Percentiles rank a stretch among this genome's conserved stretches.
These are phyloP conservation scores for Xylariaceae sp. DNA, from an alignment of 2,329 filamentous ascomycete genomes.

Conservation along the genomic window DNA sequence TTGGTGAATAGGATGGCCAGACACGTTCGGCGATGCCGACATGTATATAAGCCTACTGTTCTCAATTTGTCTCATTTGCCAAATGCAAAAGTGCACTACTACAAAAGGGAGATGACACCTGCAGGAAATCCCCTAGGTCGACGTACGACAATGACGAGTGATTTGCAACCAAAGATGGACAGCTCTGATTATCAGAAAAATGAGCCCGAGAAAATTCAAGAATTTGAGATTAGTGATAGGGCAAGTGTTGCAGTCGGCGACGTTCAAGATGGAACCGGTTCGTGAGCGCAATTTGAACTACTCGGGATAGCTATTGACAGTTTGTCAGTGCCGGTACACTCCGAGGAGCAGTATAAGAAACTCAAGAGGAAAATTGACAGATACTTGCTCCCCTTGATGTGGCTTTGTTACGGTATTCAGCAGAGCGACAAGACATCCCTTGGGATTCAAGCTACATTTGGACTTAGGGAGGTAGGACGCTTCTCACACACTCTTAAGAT, in stretches of 20 bases:
- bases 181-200: conserved; percentile 23
- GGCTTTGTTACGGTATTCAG: conserved; percentile 55
- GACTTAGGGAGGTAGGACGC: conserved; percentile 39
- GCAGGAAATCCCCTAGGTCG: conserved; percentile 24
- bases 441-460: conserved; percentile 47
- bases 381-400: conserved; percentile 55
- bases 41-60: conserved; percentile 7
- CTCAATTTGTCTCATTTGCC: too few relatives aligned
- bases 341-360: conserved; percentile 46
- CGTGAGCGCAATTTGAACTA: conserved; percentile 6
- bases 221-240: conserved; percentile 31
- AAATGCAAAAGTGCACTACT: too few relatives aligned
- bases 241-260: conserved; percentile 30
- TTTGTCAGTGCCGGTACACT: conserved; percentile 34
- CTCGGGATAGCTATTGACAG: not conserved
- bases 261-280: conserved; percentile 29
- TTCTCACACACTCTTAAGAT: not conserved
- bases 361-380: conserved; percentile 50
- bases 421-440: conserved; percentile 54
- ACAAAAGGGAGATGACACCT: not conserved
- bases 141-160: conserved; percentile 31
- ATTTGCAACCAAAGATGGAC: conserved; percentile 27
- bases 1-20: too few relatives aligned
- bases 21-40: too few relatives aligned
- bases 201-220: conserved; percentile 26